phyloP scores from a whole-genome alignment of 768 basidiomycete species.

The Mycena capillaripes region DNA sequence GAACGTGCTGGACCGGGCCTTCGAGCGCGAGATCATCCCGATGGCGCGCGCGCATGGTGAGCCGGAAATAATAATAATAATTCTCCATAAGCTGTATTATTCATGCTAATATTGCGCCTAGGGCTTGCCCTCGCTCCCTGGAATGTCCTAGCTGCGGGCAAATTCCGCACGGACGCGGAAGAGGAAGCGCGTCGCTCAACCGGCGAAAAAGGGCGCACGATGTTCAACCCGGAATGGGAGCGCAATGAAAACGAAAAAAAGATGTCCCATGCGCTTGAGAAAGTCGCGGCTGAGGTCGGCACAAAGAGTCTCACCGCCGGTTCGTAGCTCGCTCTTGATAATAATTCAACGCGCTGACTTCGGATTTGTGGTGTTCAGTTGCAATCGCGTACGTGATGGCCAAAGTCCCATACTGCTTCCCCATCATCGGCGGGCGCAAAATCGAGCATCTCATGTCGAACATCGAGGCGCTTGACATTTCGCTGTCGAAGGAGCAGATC shows the following conservation, averaged over 20 bases:
- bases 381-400: constrained; percentile 68
- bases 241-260: constrained; percentile 50
- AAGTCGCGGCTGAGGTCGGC: too few species aligned
- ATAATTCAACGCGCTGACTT: background rate
- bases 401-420: constrained; percentile 47
- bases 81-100: constrained; percentile 17
- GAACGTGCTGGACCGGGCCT: constrained; percentile 52
- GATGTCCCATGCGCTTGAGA: constrained; percentile 51
- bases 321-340: background rate
- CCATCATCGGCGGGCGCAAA: constrained; percentile 16
- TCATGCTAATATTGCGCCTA: background rate
- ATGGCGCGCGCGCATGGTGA: constrained; percentile 41
- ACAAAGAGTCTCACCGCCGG: constrained; percentile 43
- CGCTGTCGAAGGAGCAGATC: constrained; percentile 60
- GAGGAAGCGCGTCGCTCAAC: constrained; percentile 45
- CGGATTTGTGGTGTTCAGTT: constrained; percentile 52
- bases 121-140: too few species aligned
- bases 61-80: too few species aligned
- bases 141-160: constrained; percentile 47
- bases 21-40: constrained; percentile 62
- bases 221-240: constrained; percentile 44
- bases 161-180: constrained; percentile 43
- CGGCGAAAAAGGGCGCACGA: constrained; percentile 56
- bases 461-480: constrained; percentile 51
- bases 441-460: constrained; percentile 7